Base-by-base conservation (phyloP, 2,329 filamentous ascomycete species). In the Pseudogymnoascus sp. region DNA sequence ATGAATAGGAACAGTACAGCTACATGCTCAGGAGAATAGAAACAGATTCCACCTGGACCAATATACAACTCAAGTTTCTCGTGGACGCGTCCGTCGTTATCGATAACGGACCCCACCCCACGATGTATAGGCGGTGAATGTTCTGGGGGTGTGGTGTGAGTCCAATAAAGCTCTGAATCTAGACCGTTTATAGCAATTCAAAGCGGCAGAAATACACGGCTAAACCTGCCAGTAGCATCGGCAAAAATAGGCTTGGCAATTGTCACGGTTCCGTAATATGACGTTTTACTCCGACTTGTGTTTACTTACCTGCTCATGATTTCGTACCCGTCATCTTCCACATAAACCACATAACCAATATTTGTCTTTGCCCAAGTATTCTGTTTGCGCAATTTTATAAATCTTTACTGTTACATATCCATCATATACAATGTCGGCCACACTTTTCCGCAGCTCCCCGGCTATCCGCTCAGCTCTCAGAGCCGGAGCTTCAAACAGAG, bases 401-500 rank as follows among this genome's bases (percentile, higher is more conserved):
- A 55, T 55, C 49, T 55, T 22, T 35, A 33, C 25, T 8, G 49
- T 35, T 33, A 55, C 5, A 38, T 60, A 60, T 60, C 58, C 22
- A 23, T 42, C 33, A 60, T 60, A 25, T 65, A 72, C 71, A 72
- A 96, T 96, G 91, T 86, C 91, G 73, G 80, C 88, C 62, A 82
- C 88, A 66, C 83, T 96, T 67, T 80, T 96, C 74, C 88, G 90
- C 73, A 85, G 85, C 68, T 82, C 84, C 66, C 82, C 85, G 69
- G 80, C 86, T 70, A 77, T 81, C 66, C 89, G 91, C 76, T 83
- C 87, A 67, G 87, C 88, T 71, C 81, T 93, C 66, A 85, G 90
- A 71, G 83, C 87, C 68, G 79, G 82, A 71, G 83, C 84, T 72
- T 80, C 84, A 64, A 84, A 83, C 74, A 81, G 83, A 71, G 82